Base-by-base conservation (phyloP, 306 rosid genomes). In the Dryas alaskensis region DNA sequence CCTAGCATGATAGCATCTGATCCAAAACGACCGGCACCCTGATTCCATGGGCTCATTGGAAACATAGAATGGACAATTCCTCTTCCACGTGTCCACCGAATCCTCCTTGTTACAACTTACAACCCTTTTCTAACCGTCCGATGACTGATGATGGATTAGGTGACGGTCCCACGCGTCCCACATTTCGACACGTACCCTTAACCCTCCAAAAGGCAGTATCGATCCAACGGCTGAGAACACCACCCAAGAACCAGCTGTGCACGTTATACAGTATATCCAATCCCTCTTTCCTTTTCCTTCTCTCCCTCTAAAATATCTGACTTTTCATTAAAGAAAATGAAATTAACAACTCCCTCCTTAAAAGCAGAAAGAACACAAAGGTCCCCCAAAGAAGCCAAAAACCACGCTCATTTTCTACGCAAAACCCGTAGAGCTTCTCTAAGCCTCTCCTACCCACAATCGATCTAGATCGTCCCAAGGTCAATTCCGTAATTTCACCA, bases 401-500 rank as follows among this genome's bases (percentile, higher is more conserved):
- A 49, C 81, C 70, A 68, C 69, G 69, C 84, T 75, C 79, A 55
- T 81, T 75, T 78, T 83, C 77, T 61, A 79, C 92, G 83, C 86
- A 76, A 79, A 68, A 74, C 69, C 61, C 73, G 52, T 70, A 77
- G 65, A 70, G 78, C 83, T 69, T 8, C 9, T 3, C 13, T 0
- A 25, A 63, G 69, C 58, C 42, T 60, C 80, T 67, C 80, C 17
- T 44, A 12, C 17, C 9, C 61, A 2, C 57, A 76, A 17, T 50
- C 70, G 84, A 83, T 84, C 87, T 59, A 82, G 84, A 82, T 74
- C 86, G 31, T 65, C 81, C 73, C 44, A 72, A 89, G 98, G 97
- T 78, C 88, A 90, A 85, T 82, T 76, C 61, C 63, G 96, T 87
- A 82, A 88, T 81, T 85, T 80, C 53, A 44, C 42, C 42, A 70